A percentile compares a stretch with the other conserved stretches of the same genome.
These are phyloP conservation scores for Globisporangium paddicum DNA, from an alignment of 352 stramenopile species.

Conservation along the genomic window DNA sequence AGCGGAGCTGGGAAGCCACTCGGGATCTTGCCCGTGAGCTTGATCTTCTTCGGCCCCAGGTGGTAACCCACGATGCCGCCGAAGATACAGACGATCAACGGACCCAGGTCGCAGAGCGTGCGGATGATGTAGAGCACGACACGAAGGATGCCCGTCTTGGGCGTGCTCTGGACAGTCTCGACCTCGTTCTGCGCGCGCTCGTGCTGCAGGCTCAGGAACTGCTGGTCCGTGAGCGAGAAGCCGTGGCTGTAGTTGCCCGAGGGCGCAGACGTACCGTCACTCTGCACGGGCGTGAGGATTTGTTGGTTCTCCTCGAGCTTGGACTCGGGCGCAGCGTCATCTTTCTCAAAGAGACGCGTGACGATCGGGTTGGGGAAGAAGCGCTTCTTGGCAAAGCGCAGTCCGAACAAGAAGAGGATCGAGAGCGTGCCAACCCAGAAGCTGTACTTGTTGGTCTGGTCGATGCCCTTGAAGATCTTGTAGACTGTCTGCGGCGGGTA, in stretches of 20 bases:
- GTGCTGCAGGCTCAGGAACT: conserved; percentile 33
- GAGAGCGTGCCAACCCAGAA: conserved; percentile 61
- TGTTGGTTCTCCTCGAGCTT: conserved; percentile 10
- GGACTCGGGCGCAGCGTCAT: not conserved
- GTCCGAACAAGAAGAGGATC: conserved; percentile 43
- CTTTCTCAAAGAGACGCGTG: conserved; percentile 28
- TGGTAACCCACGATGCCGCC: conserved; percentile 44
- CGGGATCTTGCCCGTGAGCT: conserved; percentile 63
- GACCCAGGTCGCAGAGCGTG: conserved; percentile 52
- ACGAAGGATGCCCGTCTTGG: conserved; percentile 21
- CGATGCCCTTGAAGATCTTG: conserved; percentile 47
- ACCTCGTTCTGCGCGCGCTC: conserved; percentile 6
- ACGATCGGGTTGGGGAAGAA: conserved; percentile 25
- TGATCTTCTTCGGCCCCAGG: conserved; percentile 54
- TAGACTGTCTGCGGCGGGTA: conserved; percentile 49
- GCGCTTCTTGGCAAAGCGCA: conserved; percentile 37
- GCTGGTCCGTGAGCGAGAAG: conserved; percentile 38
- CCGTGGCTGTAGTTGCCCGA: conserved; percentile 19
- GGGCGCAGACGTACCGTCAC: conserved; percentile 1
- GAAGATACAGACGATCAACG: conserved; percentile 69
- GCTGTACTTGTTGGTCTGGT: conserved; percentile 60
- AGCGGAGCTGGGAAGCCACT: conserved; percentile 48
- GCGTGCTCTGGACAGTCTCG: too few species aligned
- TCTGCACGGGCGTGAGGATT: conserved; percentile 9
- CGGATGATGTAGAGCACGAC: too few species aligned